phyloP scores from a whole-genome alignment of 805 yeast genomes.

The Yarrowia bubula region DNA sequence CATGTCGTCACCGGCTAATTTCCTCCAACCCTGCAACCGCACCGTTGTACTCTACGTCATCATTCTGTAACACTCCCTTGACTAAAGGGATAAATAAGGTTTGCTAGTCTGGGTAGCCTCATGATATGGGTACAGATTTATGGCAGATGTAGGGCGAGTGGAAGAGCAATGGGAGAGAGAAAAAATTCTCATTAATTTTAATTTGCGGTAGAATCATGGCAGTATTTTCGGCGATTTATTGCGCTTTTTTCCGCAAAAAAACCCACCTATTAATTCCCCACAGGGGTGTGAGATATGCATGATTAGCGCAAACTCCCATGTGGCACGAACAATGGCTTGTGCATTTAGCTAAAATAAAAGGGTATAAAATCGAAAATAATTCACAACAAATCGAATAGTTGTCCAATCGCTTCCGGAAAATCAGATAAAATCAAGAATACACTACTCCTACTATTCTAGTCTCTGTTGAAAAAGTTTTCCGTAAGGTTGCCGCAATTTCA shows the following conservation, averaged over 20 bases:
- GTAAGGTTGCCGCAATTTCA: background rate
- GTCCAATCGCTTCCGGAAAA: background rate
- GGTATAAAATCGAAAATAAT: no score
- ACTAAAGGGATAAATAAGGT: background rate
- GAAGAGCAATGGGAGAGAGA: background rate
- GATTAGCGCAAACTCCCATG: background rate
- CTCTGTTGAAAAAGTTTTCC: background rate
- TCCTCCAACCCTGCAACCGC: background rate
- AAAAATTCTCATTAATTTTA: no score
- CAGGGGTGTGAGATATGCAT: slow-evolving; percentile 4
- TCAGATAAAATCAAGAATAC: background rate
- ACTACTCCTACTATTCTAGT: background rate
- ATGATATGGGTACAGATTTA: background rate
- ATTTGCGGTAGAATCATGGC: background rate
- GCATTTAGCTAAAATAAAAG: no score
- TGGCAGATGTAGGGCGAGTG: background rate
- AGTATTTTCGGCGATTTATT: background rate
- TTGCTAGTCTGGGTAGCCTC: background rate
- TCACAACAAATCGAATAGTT: no score
- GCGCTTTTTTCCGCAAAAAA: background rate
- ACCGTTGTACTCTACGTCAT: slow-evolving; percentile 2
- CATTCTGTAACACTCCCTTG: slow-evolving; percentile 23
- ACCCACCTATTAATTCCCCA: background rate
- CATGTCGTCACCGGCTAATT: background rate
- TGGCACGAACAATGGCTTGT: slow-evolving; percentile 7